phyloP scores from a whole-genome alignment of 371 early-diverging fungal genomes.

The Actinomortierella ambigua region DNA sequence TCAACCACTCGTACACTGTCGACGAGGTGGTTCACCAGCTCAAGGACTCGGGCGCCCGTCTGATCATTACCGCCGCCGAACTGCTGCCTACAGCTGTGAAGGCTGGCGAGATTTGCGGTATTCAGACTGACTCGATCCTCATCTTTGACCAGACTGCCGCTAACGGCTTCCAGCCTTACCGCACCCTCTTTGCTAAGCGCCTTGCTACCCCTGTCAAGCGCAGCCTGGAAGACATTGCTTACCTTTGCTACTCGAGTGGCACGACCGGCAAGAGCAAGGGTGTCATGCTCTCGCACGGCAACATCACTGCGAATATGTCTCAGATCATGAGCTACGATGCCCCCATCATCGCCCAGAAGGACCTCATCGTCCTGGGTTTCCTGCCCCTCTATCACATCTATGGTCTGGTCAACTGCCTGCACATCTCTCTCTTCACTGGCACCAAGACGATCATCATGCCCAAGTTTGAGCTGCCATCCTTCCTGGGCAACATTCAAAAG shows the following conservation, averaged over 20 bases:
- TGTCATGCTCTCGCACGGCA: conserved; percentile 71
- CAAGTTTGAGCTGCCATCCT: conserved; percentile 61
- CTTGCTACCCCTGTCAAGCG: conserved; percentile 35
- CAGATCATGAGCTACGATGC: conserved; percentile 51
- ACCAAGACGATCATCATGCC: conserved; percentile 54
- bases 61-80: conserved; percentile 56
- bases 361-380: conserved; percentile 64
- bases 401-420: conserved; percentile 58
- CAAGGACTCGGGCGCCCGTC: conserved; percentile 65
- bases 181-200: conserved; percentile 38
- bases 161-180: conserved; percentile 28
- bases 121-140: conserved; percentile 57
- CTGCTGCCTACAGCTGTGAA: conserved; percentile 56
- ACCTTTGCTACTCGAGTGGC: conserved; percentile 89
- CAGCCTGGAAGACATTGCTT: conserved; percentile 62
- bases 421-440: conserved; percentile 44
- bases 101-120: conserved; percentile 62
- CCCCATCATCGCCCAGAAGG: conserved; percentile 42
- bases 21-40: conserved; percentile 80
- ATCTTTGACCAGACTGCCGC: conserved; percentile 57
- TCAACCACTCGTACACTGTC: conserved; percentile 79
- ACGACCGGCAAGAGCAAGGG: conserved; percentile 83
- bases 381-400: conserved; percentile 87
- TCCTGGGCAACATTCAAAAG: conserved; percentile 64
- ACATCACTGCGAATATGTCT: conserved; percentile 68